A percentile compares a stretch with the other conserved stretches of the same genome.
Conservation (phyloP, 148 eudicot species). For the Nyssa sinensis region DNA sequence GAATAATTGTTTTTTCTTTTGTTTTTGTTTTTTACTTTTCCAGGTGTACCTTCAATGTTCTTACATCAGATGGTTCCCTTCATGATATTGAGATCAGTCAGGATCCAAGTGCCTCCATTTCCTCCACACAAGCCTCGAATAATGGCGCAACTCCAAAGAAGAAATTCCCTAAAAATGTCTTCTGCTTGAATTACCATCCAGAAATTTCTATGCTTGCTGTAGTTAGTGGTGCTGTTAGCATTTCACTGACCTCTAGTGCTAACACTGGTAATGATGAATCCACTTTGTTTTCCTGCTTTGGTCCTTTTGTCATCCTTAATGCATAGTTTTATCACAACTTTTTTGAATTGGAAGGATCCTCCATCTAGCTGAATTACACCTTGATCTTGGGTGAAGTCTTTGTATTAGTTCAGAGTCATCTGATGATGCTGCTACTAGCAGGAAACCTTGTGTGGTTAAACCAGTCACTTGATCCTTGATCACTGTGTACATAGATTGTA, state of each 20-base stretch:
- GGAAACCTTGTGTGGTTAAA: neutral
- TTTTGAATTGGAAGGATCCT: neutral
- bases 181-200: constrained; percentile 58
- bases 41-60: constrained; percentile 83
- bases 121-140: constrained; percentile 44
- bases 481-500: neutral
- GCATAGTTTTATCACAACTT: neutral
- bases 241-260: constrained; percentile 32
- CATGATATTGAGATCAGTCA: constrained; percentile 79
- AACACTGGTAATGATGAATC: constrained; percentile 38
- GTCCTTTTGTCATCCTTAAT: neutral
- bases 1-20: neutral
- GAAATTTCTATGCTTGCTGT: constrained; percentile 58
- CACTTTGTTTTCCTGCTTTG: neutral
- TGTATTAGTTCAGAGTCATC: neutral
- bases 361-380: constrained; percentile 2
- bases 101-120: constrained; percentile 71
- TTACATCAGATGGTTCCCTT: constrained; percentile 77
- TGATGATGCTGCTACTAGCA: neutral
- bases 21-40: constrained; percentile 11
- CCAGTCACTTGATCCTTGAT: too few species aligned
- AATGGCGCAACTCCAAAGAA: constrained; percentile 37
- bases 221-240: constrained; percentile 51
- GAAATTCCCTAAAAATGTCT: constrained; percentile 46
- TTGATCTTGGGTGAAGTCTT: neutral